These are phyloP conservation scores for Ophiostoma montium DNA, from an alignment of 2,329 filamentous ascomycete species.

Conservation along the genomic window DNA sequence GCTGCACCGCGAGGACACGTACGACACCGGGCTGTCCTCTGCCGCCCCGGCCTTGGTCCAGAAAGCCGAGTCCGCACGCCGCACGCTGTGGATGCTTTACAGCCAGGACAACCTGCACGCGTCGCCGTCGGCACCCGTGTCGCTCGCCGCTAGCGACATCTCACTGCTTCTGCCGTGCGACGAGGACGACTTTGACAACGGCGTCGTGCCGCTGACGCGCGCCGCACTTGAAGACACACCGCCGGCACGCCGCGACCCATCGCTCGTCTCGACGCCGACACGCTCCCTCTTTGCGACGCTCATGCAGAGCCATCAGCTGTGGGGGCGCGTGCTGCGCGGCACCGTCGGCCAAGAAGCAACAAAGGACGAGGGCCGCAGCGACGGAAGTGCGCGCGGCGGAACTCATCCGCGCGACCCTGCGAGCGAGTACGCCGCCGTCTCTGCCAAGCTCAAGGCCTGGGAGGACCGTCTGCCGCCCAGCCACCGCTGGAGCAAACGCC, in stretches of 20 bases:
- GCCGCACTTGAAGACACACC: slow-evolving; percentile 40
- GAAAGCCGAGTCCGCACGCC: slow-evolving; percentile 39
- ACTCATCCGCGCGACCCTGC: slow-evolving; percentile 30
- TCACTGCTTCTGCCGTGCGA: slow-evolving; percentile 38
- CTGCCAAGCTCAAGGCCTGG: slow-evolving; percentile 30
- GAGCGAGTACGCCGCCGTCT: slow-evolving; percentile 34
- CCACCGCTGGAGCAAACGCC: slow-evolving; percentile 31
- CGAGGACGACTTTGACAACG: slow-evolving; percentile 36
- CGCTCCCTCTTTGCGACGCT: slow-evolving; percentile 41
- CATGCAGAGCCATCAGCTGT: slow-evolving; percentile 40
- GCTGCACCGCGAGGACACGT: slow-evolving; percentile 42
- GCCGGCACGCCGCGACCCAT: slow-evolving; percentile 32
- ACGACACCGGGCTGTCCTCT: slow-evolving; percentile 26
- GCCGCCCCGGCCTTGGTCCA: slow-evolving; percentile 28
- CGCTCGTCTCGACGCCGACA: slow-evolving; percentile 26
- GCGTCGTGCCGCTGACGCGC: slow-evolving; percentile 31
- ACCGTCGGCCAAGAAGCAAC: slow-evolving; percentile 31
- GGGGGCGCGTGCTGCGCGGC: slow-evolving; percentile 36
- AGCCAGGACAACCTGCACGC: slow-evolving; percentile 44
- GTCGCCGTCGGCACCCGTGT: slow-evolving; percentile 35
- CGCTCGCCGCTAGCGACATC: slow-evolving; percentile 37
- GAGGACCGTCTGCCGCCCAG: slow-evolving; percentile 32
- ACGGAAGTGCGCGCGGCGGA: slow-evolving; percentile 14
- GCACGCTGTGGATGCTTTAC: slow-evolving; percentile 47
- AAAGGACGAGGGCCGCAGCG: slow-evolving; percentile 9